These are phyloP conservation scores for Nakazawaea ishiwadae DNA, from an alignment of 805 yeast genomes.

Conservation along the genomic window DNA sequence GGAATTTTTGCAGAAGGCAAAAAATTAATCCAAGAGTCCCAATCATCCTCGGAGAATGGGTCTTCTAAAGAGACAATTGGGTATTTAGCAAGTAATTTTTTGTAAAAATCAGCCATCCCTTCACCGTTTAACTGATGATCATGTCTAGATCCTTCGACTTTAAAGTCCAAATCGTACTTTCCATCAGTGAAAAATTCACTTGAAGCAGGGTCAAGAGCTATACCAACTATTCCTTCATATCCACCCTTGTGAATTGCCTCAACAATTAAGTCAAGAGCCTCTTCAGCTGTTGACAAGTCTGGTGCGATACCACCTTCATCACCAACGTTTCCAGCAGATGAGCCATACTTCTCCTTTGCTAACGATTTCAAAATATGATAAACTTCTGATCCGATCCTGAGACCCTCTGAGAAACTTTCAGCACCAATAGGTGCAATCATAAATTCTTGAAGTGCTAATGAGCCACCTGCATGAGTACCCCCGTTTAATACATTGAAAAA, in stretches of 20 bases:
- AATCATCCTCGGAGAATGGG: conserved; percentile 99
- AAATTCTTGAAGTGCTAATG: conserved; percentile 98
- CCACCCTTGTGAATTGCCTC: conserved; percentile 91
- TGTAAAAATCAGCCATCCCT: conserved; percentile 83
- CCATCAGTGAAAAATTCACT: conserved; percentile 97
- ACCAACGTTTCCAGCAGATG: conserved; percentile 99
- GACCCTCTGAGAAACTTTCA: conserved; percentile 85
- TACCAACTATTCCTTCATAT: conserved; percentile 86
- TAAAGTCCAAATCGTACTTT: conserved; percentile 96
- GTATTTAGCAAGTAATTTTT: conserved; percentile 73
- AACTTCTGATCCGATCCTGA: conserved; percentile 96
- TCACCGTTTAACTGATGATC: conserved; percentile 88
- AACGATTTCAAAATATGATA: conserved; percentile 93
- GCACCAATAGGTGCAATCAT: conserved; percentile 98
- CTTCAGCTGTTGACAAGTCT: conserved; percentile 89
- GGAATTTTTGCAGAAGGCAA: conserved; percentile 69
- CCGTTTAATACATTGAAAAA: conserved; percentile 99
- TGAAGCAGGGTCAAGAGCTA: conserved; percentile 95
- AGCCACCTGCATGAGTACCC: conserved; percentile 99
- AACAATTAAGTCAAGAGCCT: conserved; percentile 92
- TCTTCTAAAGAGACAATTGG: conserved; percentile 98
- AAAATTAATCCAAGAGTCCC: conserved; percentile 97
- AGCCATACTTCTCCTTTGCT: conserved; percentile 94
- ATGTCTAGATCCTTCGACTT: conserved; percentile 88
- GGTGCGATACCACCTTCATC: conserved; percentile 99